Evolutionary conservation across 306 rosid genomes (phyloP).

Genomic region (Glycine latifolia): DNA sequence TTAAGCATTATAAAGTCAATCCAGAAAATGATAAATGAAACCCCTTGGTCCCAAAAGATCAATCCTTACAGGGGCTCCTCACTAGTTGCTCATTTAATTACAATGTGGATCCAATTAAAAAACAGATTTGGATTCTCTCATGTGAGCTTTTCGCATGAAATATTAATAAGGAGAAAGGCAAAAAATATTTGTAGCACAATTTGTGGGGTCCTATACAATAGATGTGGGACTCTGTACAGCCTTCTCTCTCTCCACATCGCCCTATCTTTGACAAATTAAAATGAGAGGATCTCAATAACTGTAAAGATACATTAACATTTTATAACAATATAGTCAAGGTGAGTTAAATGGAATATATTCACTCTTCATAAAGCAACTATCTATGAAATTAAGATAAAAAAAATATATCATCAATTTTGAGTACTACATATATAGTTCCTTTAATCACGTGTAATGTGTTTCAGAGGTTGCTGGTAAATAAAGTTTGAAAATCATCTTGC

Average conservation of each 20-base stretch:
- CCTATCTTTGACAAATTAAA: slow-evolving; percentile 29
- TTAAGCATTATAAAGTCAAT: slow-evolving; percentile 8
- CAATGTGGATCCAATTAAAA: slow-evolving; percentile 5
- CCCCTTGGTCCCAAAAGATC: slow-evolving; percentile 2
- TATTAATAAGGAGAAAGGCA: slow-evolving; percentile 8
- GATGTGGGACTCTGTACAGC: slow-evolving; percentile 5
- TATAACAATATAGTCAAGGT: no score
- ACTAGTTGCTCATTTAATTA: slow-evolving; percentile 15
- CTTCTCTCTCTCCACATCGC: neutral
- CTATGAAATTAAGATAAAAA: neutral
- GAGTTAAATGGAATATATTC: neutral
- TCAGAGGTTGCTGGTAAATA: slow-evolving; percentile 1
- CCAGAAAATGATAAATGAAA: slow-evolving; percentile 9
- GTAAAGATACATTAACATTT: neutral
- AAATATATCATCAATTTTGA: neutral
- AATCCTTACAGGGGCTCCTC: slow-evolving; percentile 31
- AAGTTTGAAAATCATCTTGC: slow-evolving; percentile 16
- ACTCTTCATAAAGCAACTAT: slow-evolving; percentile 16
- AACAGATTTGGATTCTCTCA: neutral
- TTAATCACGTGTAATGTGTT: slow-evolving; percentile 15
- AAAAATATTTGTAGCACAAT: slow-evolving; percentile 12
- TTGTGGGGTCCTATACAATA: neutral
- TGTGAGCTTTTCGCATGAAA: slow-evolving; percentile 12
- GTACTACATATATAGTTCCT: slow-evolving; percentile 28
- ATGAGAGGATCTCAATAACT: neutral